Evolutionary conservation across 352 stramenopile genomes (phyloP).

Genomic region (Saprolegnia diclina): DNA sequence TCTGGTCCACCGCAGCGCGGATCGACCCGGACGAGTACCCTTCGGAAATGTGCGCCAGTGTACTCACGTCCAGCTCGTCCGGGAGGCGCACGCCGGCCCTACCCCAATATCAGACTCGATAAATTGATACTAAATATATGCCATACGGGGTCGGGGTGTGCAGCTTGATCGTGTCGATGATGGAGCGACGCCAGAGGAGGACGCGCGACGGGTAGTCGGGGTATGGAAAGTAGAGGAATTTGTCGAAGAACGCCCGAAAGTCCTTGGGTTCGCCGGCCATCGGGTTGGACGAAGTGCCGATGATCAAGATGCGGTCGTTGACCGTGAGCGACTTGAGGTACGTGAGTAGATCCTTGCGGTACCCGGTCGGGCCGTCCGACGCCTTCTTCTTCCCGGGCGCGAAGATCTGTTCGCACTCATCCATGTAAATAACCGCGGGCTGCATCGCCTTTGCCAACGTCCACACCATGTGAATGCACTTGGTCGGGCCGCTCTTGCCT

Average conservation of each 20-base stretch:
- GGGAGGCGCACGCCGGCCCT: conserved; percentile 32
- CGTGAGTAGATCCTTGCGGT: conserved; percentile 91
- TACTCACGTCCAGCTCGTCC: conserved; percentile 79
- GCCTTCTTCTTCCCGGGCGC: conserved; percentile 69
- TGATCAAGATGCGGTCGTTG: conserved; percentile 87
- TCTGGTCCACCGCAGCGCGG: conserved; percentile 60
- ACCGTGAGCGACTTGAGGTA: conserved; percentile 89
- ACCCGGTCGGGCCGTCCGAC: conserved; percentile 74
- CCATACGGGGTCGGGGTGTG: conserved; percentile 37
- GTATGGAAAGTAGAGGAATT: conserved; percentile 89
- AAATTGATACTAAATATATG: too few relatives aligned
- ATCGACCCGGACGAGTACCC: conserved; percentile 88
- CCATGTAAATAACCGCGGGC: conserved; percentile 92
- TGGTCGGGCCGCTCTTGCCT: conserved; percentile 85
- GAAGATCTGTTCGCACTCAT: conserved; percentile 90
- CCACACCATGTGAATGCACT: conserved; percentile 94
- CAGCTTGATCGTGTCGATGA: conserved; percentile 47
- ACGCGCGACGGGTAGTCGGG: conserved; percentile 88
- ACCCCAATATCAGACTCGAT: conserved; percentile 16
- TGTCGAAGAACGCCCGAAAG: conserved; percentile 89
- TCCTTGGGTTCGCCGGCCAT: conserved; percentile 79
- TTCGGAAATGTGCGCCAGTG: conserved; percentile 86
- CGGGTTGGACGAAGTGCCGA: conserved; percentile 84
- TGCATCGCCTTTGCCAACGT: conserved; percentile 80
- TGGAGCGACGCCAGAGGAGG: conserved; percentile 82